Evolutionary conservation across 345 rosid species (phyloP).

Genomic region (Orychophragmus violaceus): DNA sequence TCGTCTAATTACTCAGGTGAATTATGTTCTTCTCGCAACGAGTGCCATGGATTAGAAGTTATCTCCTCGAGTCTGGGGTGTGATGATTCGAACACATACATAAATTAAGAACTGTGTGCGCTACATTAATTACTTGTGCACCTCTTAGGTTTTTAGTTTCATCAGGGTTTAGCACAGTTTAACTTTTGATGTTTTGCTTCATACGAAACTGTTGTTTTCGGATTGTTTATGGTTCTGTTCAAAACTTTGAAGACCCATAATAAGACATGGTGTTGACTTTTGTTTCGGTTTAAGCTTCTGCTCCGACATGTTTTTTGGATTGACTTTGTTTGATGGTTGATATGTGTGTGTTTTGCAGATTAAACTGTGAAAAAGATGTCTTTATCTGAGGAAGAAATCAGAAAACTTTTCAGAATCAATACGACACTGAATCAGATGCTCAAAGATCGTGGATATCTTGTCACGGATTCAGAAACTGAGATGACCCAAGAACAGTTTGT

Average conservation of each 20-base stretch:
- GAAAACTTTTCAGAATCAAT: slow-evolving; percentile 45
- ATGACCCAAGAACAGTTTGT: slow-evolving; percentile 45
- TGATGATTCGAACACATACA: background rate
- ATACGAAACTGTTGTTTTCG: background rate
- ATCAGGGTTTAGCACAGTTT: background rate
- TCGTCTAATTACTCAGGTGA: background rate
- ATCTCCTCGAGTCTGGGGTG: background rate
- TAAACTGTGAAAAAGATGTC: slow-evolving; percentile 34
- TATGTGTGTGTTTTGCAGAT: background rate
- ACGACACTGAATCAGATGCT: slow-evolving; percentile 61
- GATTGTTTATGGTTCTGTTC: background rate
- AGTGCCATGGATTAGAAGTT: background rate
- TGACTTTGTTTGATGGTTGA: too few species aligned
- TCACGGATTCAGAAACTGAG: slow-evolving; percentile 47
- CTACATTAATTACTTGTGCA: background rate
- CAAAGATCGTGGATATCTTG: slow-evolving; percentile 55
- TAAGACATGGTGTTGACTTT: background rate
- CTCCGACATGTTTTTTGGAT: too few species aligned
- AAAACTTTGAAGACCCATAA: background rate
- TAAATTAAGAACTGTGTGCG: background rate
- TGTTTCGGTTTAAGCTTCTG: too few species aligned
- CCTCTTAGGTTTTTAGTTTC: background rate
- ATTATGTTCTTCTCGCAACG: background rate
- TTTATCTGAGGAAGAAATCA: slow-evolving; percentile 48
- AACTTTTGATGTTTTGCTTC: background rate